Evolutionary conservation across 768 basidiomycete species (phyloP).

Genomic region (Cantharellus anzutake): DNA sequence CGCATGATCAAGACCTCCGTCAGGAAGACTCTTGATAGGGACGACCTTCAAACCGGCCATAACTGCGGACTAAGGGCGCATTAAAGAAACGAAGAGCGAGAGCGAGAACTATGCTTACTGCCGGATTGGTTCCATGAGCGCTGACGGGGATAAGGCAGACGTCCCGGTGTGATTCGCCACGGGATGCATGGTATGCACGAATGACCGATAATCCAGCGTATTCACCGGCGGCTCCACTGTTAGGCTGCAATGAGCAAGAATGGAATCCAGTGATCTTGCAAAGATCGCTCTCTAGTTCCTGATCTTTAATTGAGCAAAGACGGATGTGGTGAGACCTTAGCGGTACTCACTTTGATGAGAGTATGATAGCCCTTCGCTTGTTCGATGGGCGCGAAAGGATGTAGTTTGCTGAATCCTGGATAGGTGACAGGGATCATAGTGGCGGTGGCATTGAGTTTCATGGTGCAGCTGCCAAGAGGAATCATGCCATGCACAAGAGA

Average conservation of each 20-base stretch:
- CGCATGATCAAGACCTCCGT: constrained; percentile 76
- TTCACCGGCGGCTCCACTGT: constrained; percentile 96
- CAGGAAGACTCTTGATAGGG: constrained; percentile 69
- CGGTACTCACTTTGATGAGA: constrained; percentile 44
- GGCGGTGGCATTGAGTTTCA: constrained; percentile 96
- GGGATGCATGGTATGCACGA: constrained; percentile 81
- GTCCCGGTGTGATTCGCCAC: constrained; percentile 68
- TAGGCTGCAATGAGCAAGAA: constrained; percentile 91
- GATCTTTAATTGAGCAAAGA: neutral
- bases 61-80: constrained; percentile 53
- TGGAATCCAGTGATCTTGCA: constrained; percentile 95
- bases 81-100: neutral
- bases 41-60: constrained; percentile 98
- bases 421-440: constrained; percentile 95
- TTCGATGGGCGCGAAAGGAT: constrained; percentile 81
- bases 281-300: constrained; percentile 84
- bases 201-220: constrained; percentile 93
- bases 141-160: constrained; percentile 88
- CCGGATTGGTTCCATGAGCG: constrained; percentile 97
- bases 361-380: constrained; percentile 77
- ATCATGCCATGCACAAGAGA: constrained; percentile 95
- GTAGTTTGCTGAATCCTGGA: constrained; percentile 78
- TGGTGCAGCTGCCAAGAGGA: constrained; percentile 85
- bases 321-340: neutral
- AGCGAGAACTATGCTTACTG: constrained; percentile 31